Evolutionary conservation across 1,284 basidiomycete species (phyloP), one percentile per base, ranked within the genome.

Genomic region (Ceratobasidium sp.): DNA sequence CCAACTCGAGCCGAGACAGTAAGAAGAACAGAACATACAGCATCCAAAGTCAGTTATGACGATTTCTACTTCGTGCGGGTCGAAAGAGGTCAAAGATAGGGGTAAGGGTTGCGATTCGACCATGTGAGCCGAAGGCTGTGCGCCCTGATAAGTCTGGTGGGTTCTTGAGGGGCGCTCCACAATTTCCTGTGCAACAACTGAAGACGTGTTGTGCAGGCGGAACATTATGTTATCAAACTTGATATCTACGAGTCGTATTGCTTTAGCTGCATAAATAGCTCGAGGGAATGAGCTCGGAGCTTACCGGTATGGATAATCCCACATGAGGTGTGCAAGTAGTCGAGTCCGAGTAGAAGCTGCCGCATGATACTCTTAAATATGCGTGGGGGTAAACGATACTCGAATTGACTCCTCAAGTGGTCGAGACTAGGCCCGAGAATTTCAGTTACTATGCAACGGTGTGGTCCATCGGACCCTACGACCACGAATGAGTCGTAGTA

Each of bases 191-290:
- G 29, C 40, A 17, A 62, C 22, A 22, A 37, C 59, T 19, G 59
- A 15, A 25, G 32, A 15, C 32, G 40, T 43, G 34, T 62, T n/a
- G n/a, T 7, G 17, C 4, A 43, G 59, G 29, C 59, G 59, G 80
- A 99, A 97, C 73, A 99, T 89, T 46, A 99, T 96, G 85, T 99
- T 99, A 84, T 99, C 97, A 0, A 97, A 97, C 85, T 99, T 99
- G 80, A 99, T 88, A 84, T 99, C 59, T 62, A 17, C 13, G 9
- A 57, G 25, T 13, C 37, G 59, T 32, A 8, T 62, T 11, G 22
- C 13, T 32, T 61, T 19, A 56, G 22, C 25, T 9, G 32, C 6
- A 34, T 17, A 4, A 32, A n/a, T 19, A 62, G n/a, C 40, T 40
- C 22, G 19, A 37, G 32, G 4, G 29, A 29, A 29, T 25, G 11